Base-by-base conservation (phyloP, 139 green algal genomes). In the Chlorella sp. region DNA sequence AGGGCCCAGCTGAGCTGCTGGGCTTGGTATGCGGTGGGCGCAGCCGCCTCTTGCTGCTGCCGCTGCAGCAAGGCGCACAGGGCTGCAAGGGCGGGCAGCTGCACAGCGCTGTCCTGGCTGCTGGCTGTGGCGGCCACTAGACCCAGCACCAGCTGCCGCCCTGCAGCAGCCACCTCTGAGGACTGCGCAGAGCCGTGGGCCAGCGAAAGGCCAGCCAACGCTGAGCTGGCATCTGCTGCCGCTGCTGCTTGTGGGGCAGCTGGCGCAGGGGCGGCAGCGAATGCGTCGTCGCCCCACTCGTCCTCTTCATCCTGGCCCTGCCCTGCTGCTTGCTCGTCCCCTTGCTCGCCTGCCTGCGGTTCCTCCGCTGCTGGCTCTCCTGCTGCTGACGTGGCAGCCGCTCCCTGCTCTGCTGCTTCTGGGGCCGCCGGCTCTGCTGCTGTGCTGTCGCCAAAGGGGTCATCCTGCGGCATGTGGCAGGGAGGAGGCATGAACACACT, bases 251-350 rank as follows among this genome's bases (percentile, higher is more conserved):
- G 4, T 1, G 76, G 28, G 9, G 9, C 68, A 40, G 20, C 44
- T 41, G 40, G 16, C 17, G 58, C 56, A 26, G 58, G 11, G 41
- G 40, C 73, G 41, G 24, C 41, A 24, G 11, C 60, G 16, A 83
- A 83, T 3, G 77, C 40, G 40, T 83, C 41, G 40, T 83, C 77
- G 2, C 77, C 77, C 77, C 77, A 83, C 28, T 83, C 77, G 36
- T 83, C 77, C 28, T 83, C 77, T 17, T 74, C 38, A 14, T 58
- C 40, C 22, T 14, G 13, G 1, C 3, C n/a, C 16, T 73, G n/a
- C 16, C 9, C 65, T 11, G 65, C 34, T 36, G n/a, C 65, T 34
- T 60, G 11, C 41, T n/a, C n/a, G n/a, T n/a, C n/a, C n/a, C n/a
- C n/a, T n/a, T n/a, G n/a, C n/a, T n/a, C n/a, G n/a, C n/a, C n/a